Evolutionary conservation across 352 stramenopile genomes (phyloP).

Genomic region (Phytophthora sp.): DNA sequence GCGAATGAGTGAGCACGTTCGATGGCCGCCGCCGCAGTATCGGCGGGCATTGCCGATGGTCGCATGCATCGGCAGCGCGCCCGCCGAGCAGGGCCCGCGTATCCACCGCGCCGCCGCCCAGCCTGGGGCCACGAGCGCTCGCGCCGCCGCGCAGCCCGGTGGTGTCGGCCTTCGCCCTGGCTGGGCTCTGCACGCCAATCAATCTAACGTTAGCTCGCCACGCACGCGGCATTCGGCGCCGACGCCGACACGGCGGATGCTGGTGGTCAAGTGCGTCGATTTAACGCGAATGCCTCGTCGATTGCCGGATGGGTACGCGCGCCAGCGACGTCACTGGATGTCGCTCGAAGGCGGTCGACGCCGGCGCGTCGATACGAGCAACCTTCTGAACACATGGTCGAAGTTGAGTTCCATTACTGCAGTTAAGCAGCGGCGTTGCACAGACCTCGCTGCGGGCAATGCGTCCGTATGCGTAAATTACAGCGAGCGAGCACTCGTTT

Average conservation of each 20-base stretch:
- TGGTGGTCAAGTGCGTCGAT: slow-evolving; percentile 7
- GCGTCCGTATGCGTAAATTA: too few species aligned
- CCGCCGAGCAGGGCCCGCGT: background rate
- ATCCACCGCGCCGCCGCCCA: background rate
- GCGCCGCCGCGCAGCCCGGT: background rate
- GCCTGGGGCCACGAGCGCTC: background rate
- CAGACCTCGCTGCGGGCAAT: too few species aligned
- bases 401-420: too few species aligned
- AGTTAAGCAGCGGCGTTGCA: too few species aligned
- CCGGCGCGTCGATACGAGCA: slow-evolving; percentile 16
- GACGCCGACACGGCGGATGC: background rate
- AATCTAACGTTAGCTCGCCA: background rate
- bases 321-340: slow-evolving; percentile 15
- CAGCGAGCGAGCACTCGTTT: too few species aligned
- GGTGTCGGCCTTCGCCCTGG: background rate
- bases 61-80: too few species aligned
- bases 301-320: background rate
- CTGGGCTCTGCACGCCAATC: background rate
- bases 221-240: background rate
- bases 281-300: background rate
- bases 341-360: slow-evolving; percentile 10
- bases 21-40: too few species aligned
- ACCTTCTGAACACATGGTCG: background rate
- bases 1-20: too few species aligned
- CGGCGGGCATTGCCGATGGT: too few species aligned